Percentiles rank a stretch among this genome's conserved stretches.
Conservation (phyloP, 169 alveolate genomes). For the Eimeria praecox region DNA sequence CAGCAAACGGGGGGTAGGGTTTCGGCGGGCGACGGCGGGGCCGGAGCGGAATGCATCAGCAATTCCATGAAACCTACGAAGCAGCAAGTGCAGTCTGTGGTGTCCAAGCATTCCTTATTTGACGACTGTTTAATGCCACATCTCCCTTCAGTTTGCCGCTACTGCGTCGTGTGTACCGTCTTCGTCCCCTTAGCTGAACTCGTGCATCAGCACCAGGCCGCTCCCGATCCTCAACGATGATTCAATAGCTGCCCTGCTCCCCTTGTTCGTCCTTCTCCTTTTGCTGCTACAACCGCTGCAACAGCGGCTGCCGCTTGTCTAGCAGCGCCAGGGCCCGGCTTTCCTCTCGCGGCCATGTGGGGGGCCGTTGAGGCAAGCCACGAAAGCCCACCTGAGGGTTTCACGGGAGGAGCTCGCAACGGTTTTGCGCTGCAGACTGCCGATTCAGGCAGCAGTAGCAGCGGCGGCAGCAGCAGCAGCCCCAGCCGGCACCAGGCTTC, state of each 20-base stretch:
- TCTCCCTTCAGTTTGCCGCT: not conserved
- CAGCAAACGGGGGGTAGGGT: not conserved
- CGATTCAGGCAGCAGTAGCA: constrained; percentile 15
- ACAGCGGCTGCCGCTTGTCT: not conserved
- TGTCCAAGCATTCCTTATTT: not conserved
- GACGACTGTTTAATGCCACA: not conserved
- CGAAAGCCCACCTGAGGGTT: not conserved
- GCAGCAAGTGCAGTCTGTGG: not conserved
- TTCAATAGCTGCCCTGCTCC: not conserved
- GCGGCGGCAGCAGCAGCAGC: constrained; percentile 3
- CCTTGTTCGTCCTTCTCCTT: not conserved
- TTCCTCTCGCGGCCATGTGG: not conserved
- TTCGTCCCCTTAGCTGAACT: not conserved
- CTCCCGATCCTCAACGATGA: not conserved
- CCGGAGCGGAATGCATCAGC: not conserved
- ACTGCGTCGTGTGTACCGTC: not conserved
- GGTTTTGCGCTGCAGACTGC: not conserved
- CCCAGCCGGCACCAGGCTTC: not conserved
- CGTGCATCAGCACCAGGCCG: not conserved
- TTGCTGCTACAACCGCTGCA: not conserved
- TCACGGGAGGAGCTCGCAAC: not conserved
- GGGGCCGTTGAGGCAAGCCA: not conserved
- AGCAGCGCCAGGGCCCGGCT: not conserved
- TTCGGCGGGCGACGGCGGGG: not conserved
- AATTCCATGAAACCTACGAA: not conserved